These are phyloP conservation scores for Davidsoniella neocaledoniae DNA, from an alignment of 2,329 filamentous ascomycete genomes.

Conservation along the genomic window DNA sequence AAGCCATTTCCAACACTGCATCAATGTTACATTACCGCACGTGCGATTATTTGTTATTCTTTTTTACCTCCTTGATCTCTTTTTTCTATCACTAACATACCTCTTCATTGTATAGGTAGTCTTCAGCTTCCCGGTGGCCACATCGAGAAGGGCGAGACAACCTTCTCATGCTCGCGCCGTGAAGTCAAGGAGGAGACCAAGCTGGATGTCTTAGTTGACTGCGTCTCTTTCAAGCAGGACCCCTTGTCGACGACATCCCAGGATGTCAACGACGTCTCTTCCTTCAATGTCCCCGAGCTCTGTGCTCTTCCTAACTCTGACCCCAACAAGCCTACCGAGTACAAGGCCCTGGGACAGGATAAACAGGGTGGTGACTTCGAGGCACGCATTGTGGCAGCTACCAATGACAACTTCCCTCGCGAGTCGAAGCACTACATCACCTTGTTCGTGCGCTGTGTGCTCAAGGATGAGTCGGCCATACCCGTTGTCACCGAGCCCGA, in stretches of 20 bases:
- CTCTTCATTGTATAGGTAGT: conserved; percentile 28
- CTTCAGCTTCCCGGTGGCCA: conserved; percentile 61
- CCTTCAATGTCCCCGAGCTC: neutral
- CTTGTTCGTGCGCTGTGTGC: conserved; percentile 43
- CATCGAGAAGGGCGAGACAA: conserved; percentile 50
- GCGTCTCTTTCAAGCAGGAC: neutral
- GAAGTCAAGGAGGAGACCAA: conserved; percentile 59
- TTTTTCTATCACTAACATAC: neutral
- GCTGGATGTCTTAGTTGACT: conserved; percentile 32
- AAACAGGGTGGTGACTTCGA: conserved; percentile 1
- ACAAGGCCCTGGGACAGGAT: neutral
- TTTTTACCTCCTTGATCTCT: no score
- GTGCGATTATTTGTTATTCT: no score
- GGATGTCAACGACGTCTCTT: no score
- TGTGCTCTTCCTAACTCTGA: neutral
- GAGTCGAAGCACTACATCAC: conserved; percentile 60
- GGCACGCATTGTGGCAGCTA: conserved; percentile 37
- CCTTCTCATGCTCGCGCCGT: conserved; percentile 44
- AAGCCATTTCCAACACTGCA: neutral
- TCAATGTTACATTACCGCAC: neutral
- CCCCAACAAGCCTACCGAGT: neutral
- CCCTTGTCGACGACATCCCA: neutral
- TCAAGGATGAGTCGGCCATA: conserved; percentile 29
- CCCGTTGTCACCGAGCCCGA: conserved; percentile 33
- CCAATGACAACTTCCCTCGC: conserved; percentile 46